These are phyloP conservation scores for Penicillium psychrosexuale DNA, from an alignment of 2,329 filamentous ascomycete species.

Conservation along the genomic window DNA sequence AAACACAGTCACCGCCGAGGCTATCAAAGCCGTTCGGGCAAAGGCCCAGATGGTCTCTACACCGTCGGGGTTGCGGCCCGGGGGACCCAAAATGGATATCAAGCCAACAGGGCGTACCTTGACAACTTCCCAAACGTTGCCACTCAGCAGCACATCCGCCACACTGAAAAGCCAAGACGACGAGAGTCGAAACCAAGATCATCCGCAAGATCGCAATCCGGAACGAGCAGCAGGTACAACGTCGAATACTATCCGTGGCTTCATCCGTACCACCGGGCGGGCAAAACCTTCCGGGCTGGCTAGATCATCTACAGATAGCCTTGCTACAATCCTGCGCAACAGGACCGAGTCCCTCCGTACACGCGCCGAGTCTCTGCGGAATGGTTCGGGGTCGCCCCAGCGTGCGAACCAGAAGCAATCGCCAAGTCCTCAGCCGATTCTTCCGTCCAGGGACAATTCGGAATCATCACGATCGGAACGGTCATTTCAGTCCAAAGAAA, in stretches of 20 bases:
- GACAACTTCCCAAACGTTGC: conserved; percentile 19
- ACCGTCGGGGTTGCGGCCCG: conserved; percentile 27
- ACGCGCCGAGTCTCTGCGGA: conserved; percentile 23
- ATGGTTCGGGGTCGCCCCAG: conserved; percentile 12
- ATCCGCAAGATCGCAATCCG: conserved; percentile 1
- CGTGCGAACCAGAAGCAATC: conserved; percentile 16
- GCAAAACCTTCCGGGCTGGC: conserved; percentile 27
- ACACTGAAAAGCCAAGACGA: conserved; percentile 14
- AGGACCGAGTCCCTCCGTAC: conserved; percentile 24
- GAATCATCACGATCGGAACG: conserved; percentile 21
- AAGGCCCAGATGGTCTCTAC: conserved; percentile 27
- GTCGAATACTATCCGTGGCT: conserved; percentile 33
- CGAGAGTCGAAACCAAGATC: neutral
- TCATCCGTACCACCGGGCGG: conserved; percentile 36
- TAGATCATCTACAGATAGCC: conserved; percentile 28
- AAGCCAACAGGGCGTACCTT: conserved; percentile 24
- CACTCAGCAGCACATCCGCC: conserved; percentile 12
- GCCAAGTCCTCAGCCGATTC: conserved; percentile 9
- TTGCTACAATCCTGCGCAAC: conserved; percentile 20
- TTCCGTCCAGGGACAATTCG: conserved; percentile 21
- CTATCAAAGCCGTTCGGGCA: conserved; percentile 27
- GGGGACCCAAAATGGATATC: conserved; percentile 21
- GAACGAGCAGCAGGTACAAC: conserved; percentile 12
- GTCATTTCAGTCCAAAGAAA: conserved; percentile 20
- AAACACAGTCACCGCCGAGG: conserved; percentile 26